Conservation (phyloP, 768 basidiomycete genomes). For the Boletus rubropictus region DNA sequence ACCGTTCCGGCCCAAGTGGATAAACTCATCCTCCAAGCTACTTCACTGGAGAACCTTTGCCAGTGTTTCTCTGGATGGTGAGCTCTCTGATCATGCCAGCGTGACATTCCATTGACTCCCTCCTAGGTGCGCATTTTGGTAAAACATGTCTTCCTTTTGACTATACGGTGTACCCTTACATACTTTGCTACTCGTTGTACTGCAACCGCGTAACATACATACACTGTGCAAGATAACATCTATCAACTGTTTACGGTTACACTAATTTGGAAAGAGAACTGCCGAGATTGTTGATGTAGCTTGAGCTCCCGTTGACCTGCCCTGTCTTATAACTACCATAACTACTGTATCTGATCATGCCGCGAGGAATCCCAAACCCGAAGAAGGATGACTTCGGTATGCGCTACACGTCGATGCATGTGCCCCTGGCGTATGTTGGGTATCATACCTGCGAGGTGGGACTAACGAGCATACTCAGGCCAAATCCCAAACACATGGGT, state of each 20-base stretch:
- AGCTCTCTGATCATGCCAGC: background rate
- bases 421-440: conserved; percentile 60
- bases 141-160: conserved; percentile 13
- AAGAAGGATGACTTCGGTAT: conserved; percentile 79
- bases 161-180: conserved; percentile 9
- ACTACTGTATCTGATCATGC: conserved; percentile 42
- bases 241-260: background rate
- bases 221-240: conserved; percentile 1
- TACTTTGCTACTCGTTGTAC: conserved; percentile 10
- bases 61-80: conserved; percentile 96
- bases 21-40: conserved; percentile 89
- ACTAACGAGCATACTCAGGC: conserved; percentile 35
- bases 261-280: conserved; percentile 13
- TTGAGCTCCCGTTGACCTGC: background rate
- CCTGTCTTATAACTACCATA: background rate
- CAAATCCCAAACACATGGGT: conserved; percentile 76
- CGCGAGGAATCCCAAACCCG: conserved; percentile 75
- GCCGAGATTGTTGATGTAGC: background rate
- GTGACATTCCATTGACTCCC: background rate
- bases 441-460: conserved; percentile 2
- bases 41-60: conserved; percentile 89
- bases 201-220: conserved; percentile 23
- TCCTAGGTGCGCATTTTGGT: conserved; percentile 74
- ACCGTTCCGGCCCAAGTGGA: conserved; percentile 84
- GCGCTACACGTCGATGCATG: conserved; percentile 75